Conservation (phyloP, 2,329 filamentous ascomycete species). For the Pseudogymnoascus sp. region DNA sequence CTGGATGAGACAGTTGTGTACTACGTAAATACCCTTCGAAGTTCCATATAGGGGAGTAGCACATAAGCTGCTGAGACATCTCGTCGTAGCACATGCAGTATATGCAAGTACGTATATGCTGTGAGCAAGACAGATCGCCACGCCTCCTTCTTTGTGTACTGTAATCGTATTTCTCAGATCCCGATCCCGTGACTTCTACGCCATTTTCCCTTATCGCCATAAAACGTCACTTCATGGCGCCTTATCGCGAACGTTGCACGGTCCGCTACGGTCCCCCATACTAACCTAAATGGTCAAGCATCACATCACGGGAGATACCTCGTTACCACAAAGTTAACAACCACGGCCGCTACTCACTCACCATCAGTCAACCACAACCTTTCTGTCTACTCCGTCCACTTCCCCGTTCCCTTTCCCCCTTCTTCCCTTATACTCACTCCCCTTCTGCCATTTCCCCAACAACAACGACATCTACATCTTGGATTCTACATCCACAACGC, state of each 20-base stretch:
- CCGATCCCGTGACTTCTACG: not conserved
- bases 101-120: not conserved
- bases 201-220: conserved; percentile 1
- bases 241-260: conserved; percentile 3
- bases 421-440: not conserved
- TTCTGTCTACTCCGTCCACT: not conserved
- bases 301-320: conserved; percentile 6
- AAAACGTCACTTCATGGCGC: conserved; percentile 6
- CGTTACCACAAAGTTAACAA: not conserved
- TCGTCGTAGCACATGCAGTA: not conserved
- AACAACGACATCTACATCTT: not conserved
- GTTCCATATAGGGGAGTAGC: not conserved
- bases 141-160: not conserved
- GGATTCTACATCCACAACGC: not conserved
- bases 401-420: not conserved
- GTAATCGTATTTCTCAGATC: not conserved
- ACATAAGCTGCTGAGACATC: not conserved
- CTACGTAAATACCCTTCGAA: not conserved
- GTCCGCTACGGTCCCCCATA: conserved; percentile 2
- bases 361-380: conserved; percentile 7
- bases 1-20: too few species aligned
- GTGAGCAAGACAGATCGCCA: not conserved
- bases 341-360: not conserved
- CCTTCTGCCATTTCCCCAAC: not conserved
- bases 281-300: not conserved